phyloP scores from a whole-genome alignment of 23 red algal genomes.

The Cyanidioschyzon merolae region DNA sequence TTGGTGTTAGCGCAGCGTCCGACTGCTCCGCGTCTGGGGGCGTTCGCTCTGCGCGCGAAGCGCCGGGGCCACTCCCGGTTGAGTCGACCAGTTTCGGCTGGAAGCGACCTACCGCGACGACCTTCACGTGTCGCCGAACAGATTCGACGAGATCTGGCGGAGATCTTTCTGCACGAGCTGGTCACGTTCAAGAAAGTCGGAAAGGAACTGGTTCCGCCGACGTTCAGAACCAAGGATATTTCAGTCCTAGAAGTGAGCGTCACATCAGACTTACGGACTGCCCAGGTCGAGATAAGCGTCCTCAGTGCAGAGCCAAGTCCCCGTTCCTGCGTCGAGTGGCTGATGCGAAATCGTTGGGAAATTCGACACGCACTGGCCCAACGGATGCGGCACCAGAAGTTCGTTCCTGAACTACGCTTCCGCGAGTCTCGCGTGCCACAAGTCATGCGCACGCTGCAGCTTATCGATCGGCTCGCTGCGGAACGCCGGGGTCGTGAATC shows the following conservation, averaged over 20 bases:
- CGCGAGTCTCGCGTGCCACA: conserved; percentile 10
- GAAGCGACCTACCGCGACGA: neutral
- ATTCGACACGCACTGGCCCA: conserved; percentile 18
- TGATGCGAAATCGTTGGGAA: neutral
- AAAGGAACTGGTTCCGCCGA: neutral
- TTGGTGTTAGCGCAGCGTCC: too few species aligned
- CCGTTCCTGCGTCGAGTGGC: neutral
- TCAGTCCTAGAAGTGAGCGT: neutral
- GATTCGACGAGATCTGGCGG: neutral
- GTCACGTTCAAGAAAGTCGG: neutral
- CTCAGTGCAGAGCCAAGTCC: neutral
- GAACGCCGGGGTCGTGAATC: neutral
- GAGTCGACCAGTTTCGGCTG: neutral
- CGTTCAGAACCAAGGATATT: neutral
- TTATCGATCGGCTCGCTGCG: conserved; percentile 4
- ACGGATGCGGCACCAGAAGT: conserved; percentile 15
- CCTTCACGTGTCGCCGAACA: conserved; percentile 8
- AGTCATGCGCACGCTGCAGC: conserved; percentile 22
- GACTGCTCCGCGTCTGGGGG: too few species aligned
- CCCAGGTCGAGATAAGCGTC: conserved; percentile 13
- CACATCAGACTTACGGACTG: conserved; percentile 15
- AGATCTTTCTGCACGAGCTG: conserved; percentile 9
- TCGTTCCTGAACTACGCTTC: conserved; percentile 17
- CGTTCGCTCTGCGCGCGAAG: too few species aligned
- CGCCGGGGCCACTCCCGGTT: neutral